A percentile compares a stretch with the other conserved stretches of the same genome.
Conservation (phyloP, 345 rosid species). For the Reutealis trisperma region DNA sequence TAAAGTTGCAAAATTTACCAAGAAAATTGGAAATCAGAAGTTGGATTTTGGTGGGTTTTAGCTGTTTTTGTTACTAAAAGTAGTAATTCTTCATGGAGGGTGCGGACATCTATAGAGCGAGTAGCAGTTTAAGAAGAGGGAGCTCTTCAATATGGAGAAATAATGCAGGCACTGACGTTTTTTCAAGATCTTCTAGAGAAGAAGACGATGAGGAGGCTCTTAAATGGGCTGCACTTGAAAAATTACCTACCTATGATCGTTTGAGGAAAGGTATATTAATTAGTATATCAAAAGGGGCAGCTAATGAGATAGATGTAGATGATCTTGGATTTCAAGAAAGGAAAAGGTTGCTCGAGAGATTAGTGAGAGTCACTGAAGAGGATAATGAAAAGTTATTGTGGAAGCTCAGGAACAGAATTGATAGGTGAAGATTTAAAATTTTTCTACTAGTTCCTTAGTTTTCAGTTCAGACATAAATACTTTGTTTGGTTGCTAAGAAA, state of each 20-base stretch:
- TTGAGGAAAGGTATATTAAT: conserved; percentile 23
- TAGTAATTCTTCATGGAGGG: conserved; percentile 14
- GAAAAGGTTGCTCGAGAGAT: conserved; percentile 31
- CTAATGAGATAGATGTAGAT: conserved; percentile 10
- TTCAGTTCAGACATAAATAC: no score
- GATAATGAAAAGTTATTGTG: conserved; percentile 44
- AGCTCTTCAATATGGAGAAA: conserved; percentile 7
- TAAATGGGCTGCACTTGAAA: conserved; percentile 21
- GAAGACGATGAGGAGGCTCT: conserved; percentile 24
- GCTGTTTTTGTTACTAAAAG: neutral
- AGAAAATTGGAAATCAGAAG: neutral
- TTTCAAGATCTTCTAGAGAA: conserved; percentile 11
- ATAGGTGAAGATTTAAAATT: conserved; percentile 15
- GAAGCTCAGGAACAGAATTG: conserved; percentile 38
- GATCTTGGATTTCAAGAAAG: conserved; percentile 35
- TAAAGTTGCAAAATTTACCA: neutral
- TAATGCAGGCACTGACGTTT: neutral
- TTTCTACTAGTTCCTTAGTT: neutral
- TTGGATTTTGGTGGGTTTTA: neutral
- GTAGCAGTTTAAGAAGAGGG: conserved; percentile 3
- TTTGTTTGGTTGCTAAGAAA: no score
- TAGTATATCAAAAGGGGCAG: conserved; percentile 4
- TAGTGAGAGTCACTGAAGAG: conserved; percentile 38
- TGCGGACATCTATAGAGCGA: conserved; percentile 1
- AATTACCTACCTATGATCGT: conserved; percentile 22